phyloP scores from a whole-genome alignment of 768 basidiomycete species.

The Auricularia heimuer region DNA sequence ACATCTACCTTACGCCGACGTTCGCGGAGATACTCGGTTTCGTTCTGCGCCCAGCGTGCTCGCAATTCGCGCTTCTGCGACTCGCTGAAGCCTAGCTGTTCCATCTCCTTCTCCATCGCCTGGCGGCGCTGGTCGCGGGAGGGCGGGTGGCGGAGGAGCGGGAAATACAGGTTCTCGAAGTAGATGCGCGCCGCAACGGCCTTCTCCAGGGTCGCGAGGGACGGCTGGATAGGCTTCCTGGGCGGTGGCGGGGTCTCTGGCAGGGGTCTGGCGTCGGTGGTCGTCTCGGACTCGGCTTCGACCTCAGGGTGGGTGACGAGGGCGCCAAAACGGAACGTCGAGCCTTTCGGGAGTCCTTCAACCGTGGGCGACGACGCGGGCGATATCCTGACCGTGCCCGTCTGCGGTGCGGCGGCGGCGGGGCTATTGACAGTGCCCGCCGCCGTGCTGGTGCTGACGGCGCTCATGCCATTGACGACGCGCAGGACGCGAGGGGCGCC shows the following conservation, averaged over 20 bases:
- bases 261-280: conserved; percentile 22
- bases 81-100: conserved; percentile 57
- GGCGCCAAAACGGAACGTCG: background rate
- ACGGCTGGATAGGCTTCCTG: conserved; percentile 64
- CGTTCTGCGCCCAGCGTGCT: conserved; percentile 72
- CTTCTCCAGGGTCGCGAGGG: conserved; percentile 85
- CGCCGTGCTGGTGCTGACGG: conserved; percentile 45
- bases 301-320: conserved; percentile 61
- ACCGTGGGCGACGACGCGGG: conserved; percentile 35
- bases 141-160: conserved; percentile 71
- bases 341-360: conserved; percentile 17
- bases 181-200: conserved; percentile 87
- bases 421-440: conserved; percentile 36
- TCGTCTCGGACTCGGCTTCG: conserved; percentile 41
- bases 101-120: conserved; percentile 85
- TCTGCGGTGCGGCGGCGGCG: conserved; percentile 59
- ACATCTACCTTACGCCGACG: conserved; percentile 72
- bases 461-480: conserved; percentile 72
- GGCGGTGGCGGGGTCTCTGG: conserved; percentile 25
- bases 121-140: conserved; percentile 76
- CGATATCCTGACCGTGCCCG: conserved; percentile 26
- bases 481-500: conserved; percentile 42
- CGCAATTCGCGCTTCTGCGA: conserved; percentile 63
- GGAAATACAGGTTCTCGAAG: conserved; percentile 88
- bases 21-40: conserved; percentile 84